phyloP scores from a whole-genome alignment of 2,329 filamentous ascomycete species.

The Domatiomyces globalis region DNA sequence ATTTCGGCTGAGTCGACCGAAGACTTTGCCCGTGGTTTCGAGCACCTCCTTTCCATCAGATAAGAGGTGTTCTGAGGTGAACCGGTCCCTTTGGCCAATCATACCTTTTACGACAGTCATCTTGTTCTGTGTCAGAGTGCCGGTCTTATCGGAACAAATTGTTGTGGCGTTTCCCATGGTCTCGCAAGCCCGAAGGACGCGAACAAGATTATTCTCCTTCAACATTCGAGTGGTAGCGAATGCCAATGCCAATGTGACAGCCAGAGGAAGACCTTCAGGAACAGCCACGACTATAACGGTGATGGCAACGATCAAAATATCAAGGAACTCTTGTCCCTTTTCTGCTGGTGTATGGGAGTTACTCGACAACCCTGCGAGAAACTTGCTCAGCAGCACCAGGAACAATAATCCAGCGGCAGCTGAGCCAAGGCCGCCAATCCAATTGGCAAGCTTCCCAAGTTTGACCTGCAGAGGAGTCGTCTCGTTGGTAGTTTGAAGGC shows the following conservation, averaged over 20 bases:
- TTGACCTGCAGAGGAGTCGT: conserved; percentile 66
- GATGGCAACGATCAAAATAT: conserved; percentile 64
- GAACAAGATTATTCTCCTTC: conserved; percentile 62
- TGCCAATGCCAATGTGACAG: conserved; percentile 62
- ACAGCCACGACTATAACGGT: conserved; percentile 71
- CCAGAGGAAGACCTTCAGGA: conserved; percentile 61
- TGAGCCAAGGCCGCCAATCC: conserved; percentile 65
- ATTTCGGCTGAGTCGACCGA: conserved; percentile 5
- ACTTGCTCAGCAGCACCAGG: conserved; percentile 72
- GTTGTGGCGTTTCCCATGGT: conserved; percentile 71
- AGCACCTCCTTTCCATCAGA: conserved; percentile 8
- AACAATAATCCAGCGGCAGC: conserved; percentile 65
- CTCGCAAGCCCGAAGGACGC: conserved; percentile 63
- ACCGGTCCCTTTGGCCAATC: not conserved
- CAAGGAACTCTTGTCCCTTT: conserved; percentile 65
- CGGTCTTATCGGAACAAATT: conserved; percentile 69
- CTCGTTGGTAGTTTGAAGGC: conserved; percentile 57
- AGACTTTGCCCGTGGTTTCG: not conserved
- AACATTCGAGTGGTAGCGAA: conserved; percentile 67
- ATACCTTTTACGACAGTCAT: conserved; percentile 51
- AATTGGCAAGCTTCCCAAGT: conserved; percentile 59
- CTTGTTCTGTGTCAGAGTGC: conserved; percentile 59
- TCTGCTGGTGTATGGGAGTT: conserved; percentile 44
- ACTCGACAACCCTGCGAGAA: conserved; percentile 52
- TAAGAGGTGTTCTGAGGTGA: conserved; percentile 1